A percentile compares a stretch with the other conserved stretches of the same genome.
Evolutionary conservation across 2,329 filamentous ascomycete species (phyloP).

Genomic region (Aspergillus novoparasiticus): DNA sequence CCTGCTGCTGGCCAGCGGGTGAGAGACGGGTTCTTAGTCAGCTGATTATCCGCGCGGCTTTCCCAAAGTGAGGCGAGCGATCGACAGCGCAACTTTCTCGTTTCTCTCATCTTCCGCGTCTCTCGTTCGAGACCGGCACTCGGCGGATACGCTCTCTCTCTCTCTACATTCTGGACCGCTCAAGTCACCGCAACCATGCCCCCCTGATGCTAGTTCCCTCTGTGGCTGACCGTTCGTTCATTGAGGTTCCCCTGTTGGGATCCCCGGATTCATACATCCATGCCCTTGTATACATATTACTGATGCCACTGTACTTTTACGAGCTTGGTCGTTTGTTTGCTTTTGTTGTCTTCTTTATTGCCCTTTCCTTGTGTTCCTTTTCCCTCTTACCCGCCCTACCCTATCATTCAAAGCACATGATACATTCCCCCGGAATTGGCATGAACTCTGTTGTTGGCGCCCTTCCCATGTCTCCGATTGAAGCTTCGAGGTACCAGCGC

Average conservation of each 20-base stretch:
- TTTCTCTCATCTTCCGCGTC: slow-evolving; percentile 6
- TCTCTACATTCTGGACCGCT: slow-evolving; percentile 17
- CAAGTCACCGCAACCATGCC: background rate
- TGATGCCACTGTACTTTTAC: slow-evolving; percentile 2
- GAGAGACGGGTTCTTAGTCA: slow-evolving; percentile 6
- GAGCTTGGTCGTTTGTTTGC: slow-evolving; percentile 7
- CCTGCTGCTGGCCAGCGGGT: slow-evolving; percentile 16
- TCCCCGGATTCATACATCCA: slow-evolving; percentile 2
- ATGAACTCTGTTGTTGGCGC: background rate
- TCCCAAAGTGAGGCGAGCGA: slow-evolving; percentile 30
- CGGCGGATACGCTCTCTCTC: background rate
- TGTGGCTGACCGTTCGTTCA: background rate
- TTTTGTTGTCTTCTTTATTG: slow-evolving; percentile 4
- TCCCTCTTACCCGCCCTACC: slow-evolving; percentile 9
- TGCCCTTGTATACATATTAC: slow-evolving; percentile 6
- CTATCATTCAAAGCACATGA: slow-evolving; percentile 17
- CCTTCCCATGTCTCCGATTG: background rate
- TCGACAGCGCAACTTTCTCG: slow-evolving; percentile 17
- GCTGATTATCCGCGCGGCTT: slow-evolving; percentile 28
- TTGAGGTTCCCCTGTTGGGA: slow-evolving; percentile 1
- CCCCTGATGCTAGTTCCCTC: background rate
- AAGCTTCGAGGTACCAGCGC: background rate
- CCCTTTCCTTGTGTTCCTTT: slow-evolving; percentile 7
- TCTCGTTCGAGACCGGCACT: slow-evolving; percentile 6
- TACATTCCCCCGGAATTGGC: slow-evolving; percentile 11